Conservation (phyloP, 2,329 filamentous ascomycete genomes). For the Dactylellina parvicollis region DNA sequence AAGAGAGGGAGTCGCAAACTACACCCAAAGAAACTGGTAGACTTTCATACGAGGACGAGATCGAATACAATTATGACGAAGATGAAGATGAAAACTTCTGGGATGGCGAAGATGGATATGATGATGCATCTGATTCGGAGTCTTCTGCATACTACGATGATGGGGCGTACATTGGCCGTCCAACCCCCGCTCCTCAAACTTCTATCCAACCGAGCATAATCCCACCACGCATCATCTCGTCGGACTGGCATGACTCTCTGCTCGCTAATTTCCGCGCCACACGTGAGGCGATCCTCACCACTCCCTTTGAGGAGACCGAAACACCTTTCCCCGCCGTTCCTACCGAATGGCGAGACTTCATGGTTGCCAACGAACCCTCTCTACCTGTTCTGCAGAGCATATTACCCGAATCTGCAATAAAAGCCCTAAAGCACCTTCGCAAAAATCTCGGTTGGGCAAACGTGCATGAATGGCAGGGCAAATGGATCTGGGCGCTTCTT, state of each 20-base stretch:
- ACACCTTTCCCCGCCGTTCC: conserved; percentile 26
- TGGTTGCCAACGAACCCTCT: conserved; percentile 38
- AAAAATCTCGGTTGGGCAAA: conserved; percentile 48
- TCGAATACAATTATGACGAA: neutral
- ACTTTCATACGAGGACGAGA: conserved; percentile 20
- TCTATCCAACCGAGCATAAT: neutral
- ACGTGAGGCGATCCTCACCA: conserved; percentile 44
- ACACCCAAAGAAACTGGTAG: neutral
- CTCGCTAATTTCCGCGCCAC: conserved; percentile 43
- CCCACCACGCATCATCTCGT: conserved; percentile 18
- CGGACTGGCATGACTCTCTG: conserved; percentile 29
- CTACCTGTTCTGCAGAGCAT: conserved; percentile 42
- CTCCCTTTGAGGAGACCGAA: conserved; percentile 36
- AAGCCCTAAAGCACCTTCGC: conserved; percentile 44
- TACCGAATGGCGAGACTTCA: conserved; percentile 42
- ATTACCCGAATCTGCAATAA: conserved; percentile 36
- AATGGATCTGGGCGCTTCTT: conserved; percentile 57
- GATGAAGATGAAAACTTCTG: conserved; percentile 4
- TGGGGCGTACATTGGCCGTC: conserved; percentile 45
- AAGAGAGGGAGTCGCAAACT: neutral
- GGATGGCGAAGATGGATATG: conserved; percentile 7
- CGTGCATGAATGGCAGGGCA: conserved; percentile 51
- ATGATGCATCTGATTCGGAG: conserved; percentile 23
- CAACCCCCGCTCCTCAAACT: conserved; percentile 1
- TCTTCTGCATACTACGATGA: conserved; percentile 50